Evolutionary conservation across 768 basidiomycete species (phyloP).

Genomic region (Pisolithus tinctorius): DNA sequence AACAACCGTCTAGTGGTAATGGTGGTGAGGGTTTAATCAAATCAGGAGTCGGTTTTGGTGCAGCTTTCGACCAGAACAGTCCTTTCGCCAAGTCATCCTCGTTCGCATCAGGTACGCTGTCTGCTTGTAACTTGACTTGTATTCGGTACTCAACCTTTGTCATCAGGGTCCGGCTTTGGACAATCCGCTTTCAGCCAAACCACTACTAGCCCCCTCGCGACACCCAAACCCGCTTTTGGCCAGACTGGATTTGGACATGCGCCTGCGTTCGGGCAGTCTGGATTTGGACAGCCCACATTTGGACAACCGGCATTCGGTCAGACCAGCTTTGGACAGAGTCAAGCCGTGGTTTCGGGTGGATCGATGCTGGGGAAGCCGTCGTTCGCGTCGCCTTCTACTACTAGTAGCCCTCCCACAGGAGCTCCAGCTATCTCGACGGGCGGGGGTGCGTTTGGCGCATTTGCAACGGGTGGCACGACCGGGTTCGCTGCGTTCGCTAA

Average conservation of each 20-base stretch:
- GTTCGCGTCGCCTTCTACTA: too few relatives aligned
- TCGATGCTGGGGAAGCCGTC: conserved; percentile 11
- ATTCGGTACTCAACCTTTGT: conserved; percentile 16
- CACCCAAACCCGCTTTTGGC: conserved; percentile 16
- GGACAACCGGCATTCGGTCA: conserved; percentile 7
- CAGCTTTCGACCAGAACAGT: conserved; percentile 19
- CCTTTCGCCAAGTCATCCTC: conserved; percentile 18
- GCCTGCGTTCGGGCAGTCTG: conserved; percentile 33
- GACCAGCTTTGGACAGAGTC: conserved; percentile 2
- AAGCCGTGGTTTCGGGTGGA: conserved; percentile 7
- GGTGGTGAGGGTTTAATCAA: conserved; percentile 19
- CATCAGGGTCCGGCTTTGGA: conserved; percentile 27
- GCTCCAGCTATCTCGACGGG: conserved; percentile 8
- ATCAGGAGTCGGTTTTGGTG: conserved; percentile 30
- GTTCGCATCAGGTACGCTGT: conserved; percentile 13
- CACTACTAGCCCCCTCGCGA: too few relatives aligned
- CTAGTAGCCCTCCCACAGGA: conserved; percentile 4
- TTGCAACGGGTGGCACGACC: conserved; percentile 22
- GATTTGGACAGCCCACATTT: conserved; percentile 18
- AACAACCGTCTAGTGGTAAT: conserved; percentile 5
- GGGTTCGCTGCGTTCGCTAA: conserved; percentile 22
- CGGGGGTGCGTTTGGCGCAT: conserved; percentile 32
- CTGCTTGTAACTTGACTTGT: conserved; percentile 10
- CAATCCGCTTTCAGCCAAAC: conserved; percentile 30
- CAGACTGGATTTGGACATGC: conserved; percentile 31